Base-by-base conservation (phyloP, 2,329 filamentous ascomycete genomes). In the Gaeumannomyces tritici region DNA sequence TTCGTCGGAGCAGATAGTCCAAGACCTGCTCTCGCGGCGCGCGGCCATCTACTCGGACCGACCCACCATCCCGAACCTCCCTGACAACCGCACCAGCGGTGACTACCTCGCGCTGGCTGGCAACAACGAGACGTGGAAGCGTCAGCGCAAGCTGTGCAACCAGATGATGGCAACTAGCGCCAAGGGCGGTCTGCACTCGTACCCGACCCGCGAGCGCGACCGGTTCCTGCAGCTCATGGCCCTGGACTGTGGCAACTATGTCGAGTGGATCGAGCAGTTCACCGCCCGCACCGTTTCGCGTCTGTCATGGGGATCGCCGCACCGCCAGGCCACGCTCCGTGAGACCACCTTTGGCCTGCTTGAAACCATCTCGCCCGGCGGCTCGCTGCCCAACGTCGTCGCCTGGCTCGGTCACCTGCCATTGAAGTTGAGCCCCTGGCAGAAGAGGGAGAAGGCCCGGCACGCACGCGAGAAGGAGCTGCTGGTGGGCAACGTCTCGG, bases 261-360 rank as follows among this genome's bases (percentile, higher is more conserved):
- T 75, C 51, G 76, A 79, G 65, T 76, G 74, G 65, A 70, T 80
- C 60, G 79, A 81, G 69, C 76, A 80, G 65, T 78, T 79, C 68
- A 80, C 79, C 7, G 71, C 73, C 27, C 73, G 78, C 4, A 80
- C 77, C 8, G 75, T 80, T 3, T 75, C 76, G 5, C 74, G 78
- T 1, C 73, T 81, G 1, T 73, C 71, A 15, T 81, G 79, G 79
- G 78, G 79, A 27, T 77, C 73, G 18, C 70, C 77, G 7, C 73
- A 76, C 56, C 73, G 74, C 8, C 73, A 75, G 7, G 66, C 73
- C 35, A 64, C 75, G 18, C 72, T 80, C 9, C 74, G 77, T 18
- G 70, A 77, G 57, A 79, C 77, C 11, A 80, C 79, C 0, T 75
- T 77, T 26, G 78, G 77, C 15, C 70, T 81, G 2, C 74, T 80